Conservation (phyloP, 2,329 filamentous ascomycete genomes). For the Colletotrichum tamarilloi region DNA sequence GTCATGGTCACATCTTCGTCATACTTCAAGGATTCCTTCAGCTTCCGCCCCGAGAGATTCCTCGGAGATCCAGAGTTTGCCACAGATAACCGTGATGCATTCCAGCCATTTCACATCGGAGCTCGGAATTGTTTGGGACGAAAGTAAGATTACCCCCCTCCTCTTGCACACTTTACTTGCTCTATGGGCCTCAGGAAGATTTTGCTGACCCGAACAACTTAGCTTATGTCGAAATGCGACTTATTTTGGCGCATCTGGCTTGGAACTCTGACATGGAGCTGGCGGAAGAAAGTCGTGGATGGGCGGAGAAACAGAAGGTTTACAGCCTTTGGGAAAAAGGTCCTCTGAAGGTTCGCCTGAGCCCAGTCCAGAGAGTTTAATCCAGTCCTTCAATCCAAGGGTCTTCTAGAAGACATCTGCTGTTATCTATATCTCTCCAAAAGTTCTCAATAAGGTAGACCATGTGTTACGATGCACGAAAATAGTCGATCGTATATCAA, state of each 20-base stretch:
- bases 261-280: constrained; percentile 59
- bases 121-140: constrained; percentile 46
- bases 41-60: constrained; percentile 57
- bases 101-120: constrained; percentile 45
- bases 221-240: constrained; percentile 60
- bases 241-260: constrained; percentile 56
- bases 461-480: too few relatives aligned
- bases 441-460: too few relatives aligned
- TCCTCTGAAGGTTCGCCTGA: constrained; percentile 23
- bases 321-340: constrained; percentile 20
- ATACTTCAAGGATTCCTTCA: constrained; percentile 56
- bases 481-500: too few relatives aligned
- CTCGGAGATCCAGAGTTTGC: constrained; percentile 39
- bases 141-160: constrained; percentile 41
- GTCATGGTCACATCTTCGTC: not conserved
- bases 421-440: too few relatives aligned
- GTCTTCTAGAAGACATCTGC: too few relatives aligned
- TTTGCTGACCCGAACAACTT: constrained; percentile 40
- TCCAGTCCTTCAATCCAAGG: too few relatives aligned
- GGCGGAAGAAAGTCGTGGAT: constrained; percentile 45
- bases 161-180: too few relatives aligned
- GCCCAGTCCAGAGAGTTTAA: not conserved
- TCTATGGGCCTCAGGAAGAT: too few relatives aligned
- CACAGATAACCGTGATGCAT: constrained; percentile 38
- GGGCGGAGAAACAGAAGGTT: constrained; percentile 43